Evolutionary conservation across 139 green algal species (phyloP).

Genomic region (Prasinococcaceae sp.): DNA sequence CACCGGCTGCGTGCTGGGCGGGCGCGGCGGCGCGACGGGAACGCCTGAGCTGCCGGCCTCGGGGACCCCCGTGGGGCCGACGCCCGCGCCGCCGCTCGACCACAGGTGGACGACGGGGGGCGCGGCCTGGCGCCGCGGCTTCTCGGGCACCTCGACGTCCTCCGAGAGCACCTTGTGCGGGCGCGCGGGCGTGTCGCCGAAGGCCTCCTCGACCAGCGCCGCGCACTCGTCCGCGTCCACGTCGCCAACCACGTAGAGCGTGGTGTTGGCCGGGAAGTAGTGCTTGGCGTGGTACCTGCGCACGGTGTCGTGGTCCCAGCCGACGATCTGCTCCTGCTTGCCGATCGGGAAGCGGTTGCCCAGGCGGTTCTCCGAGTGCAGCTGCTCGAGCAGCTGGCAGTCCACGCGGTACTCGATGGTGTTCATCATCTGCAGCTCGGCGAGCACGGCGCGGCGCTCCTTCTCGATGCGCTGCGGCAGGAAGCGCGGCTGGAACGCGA

Average conservation of each 20-base stretch:
- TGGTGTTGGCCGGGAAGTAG: constrained; percentile 96
- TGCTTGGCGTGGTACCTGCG: constrained; percentile 75
- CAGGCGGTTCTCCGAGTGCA: constrained; percentile 94
- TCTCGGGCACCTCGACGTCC: constrained; percentile 15
- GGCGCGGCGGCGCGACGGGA: neutral
- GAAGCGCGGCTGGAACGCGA: constrained; percentile 82
- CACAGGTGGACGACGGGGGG: constrained; percentile 81
- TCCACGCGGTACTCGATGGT: constrained; percentile 99
- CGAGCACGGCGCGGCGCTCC: constrained; percentile 87
- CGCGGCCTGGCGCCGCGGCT: constrained; percentile 46
- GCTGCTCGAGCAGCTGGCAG: constrained; percentile 84
- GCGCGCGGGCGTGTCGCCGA: constrained; percentile 19
- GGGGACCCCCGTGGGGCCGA: constrained; percentile 1
- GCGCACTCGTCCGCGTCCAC: constrained; percentile 24
- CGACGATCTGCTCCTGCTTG: constrained; percentile 77
- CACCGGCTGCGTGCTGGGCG: neutral
- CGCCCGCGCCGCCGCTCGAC: constrained; percentile 27
- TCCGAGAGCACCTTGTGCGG: constrained; percentile 2
- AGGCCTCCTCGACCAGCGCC: constrained; percentile 48
- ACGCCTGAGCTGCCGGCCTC: neutral
- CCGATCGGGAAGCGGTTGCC: constrained; percentile 93
- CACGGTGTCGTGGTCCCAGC: constrained; percentile 59
- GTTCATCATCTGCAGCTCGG: constrained; percentile 99
- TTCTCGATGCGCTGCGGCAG: constrained; percentile 79
- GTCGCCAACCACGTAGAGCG: constrained; percentile 92